Evolutionary conservation across 2,329 filamentous ascomycete genomes (phyloP).

Genomic region (Dactylonectria macrodidyma): DNA sequence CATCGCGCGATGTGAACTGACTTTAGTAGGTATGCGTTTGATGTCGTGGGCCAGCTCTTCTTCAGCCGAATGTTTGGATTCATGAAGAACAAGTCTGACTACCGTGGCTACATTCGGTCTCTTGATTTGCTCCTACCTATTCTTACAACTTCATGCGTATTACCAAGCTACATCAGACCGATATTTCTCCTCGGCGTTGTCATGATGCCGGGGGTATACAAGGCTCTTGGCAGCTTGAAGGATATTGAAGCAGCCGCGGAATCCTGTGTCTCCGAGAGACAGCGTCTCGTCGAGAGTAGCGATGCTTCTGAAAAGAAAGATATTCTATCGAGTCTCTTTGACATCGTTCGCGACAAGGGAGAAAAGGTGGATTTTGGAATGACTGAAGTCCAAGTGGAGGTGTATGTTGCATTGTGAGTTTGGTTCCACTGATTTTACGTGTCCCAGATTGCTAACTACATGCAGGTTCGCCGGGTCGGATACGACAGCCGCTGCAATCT

Average conservation of each 20-base stretch:
- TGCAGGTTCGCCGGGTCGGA: slow-evolving; percentile 4
- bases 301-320: not conserved
- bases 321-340: slow-evolving; percentile 4
- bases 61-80: slow-evolving; percentile 28
- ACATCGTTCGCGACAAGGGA: not conserved
- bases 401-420: not conserved
- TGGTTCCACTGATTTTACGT: too few relatives aligned
- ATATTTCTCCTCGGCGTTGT: not conserved
- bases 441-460: not conserved
- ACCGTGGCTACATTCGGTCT: slow-evolving; percentile 18
- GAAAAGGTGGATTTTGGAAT: slow-evolving; percentile 7
- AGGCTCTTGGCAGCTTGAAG: not conserved
- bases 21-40: slow-evolving; percentile 20
- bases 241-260: not conserved
- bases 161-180: not conserved
- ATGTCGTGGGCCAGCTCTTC: slow-evolving; percentile 26
- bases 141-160: not conserved
- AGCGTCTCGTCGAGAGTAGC: not conserved
- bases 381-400: slow-evolving; percentile 5
- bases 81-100: slow-evolving; percentile 16
- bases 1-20: not conserved
- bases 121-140: slow-evolving; percentile 3
- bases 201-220: not conserved
- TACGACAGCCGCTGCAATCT: not conserved
- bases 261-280: not conserved